These are phyloP conservation scores for Setomelanomma holmii DNA, from an alignment of 2,329 filamentous ascomycete species.

Conservation along the genomic window DNA sequence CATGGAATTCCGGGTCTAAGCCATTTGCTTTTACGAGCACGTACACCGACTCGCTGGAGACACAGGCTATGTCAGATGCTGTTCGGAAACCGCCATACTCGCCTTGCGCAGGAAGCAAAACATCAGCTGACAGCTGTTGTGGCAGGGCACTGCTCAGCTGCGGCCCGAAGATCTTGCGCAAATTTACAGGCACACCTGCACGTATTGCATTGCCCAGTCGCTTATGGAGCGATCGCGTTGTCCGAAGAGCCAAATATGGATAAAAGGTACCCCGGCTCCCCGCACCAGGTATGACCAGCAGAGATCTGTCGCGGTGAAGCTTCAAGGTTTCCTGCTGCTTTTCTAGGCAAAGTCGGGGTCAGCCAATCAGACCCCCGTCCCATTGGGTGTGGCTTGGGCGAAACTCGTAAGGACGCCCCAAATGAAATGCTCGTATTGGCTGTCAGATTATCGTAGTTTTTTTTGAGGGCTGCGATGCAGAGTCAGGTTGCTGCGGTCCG, in stretches of 20 bases:
- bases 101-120: no score
- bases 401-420: neutral
- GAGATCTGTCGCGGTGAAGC: neutral
- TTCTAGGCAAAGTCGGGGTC: neutral
- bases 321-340: neutral
- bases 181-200: neutral
- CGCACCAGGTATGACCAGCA: neutral
- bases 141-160: neutral
- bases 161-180: neutral
- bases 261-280: neutral
- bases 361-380: neutral
- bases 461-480: neutral
- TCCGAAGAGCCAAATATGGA: neutral
- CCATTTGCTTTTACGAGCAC: no score
- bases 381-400: neutral
- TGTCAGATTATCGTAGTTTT: conserved; percentile 1
- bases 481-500: neutral
- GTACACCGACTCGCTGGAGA: no score
- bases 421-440: conserved; percentile 4
- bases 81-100: no score
- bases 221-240: neutral
- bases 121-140: neutral
- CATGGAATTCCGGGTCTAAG: no score
- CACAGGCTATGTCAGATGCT: no score
- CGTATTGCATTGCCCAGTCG: neutral